Base-by-base conservation (phyloP, 208 protist species). In the Leishmania guyanensis region DNA sequence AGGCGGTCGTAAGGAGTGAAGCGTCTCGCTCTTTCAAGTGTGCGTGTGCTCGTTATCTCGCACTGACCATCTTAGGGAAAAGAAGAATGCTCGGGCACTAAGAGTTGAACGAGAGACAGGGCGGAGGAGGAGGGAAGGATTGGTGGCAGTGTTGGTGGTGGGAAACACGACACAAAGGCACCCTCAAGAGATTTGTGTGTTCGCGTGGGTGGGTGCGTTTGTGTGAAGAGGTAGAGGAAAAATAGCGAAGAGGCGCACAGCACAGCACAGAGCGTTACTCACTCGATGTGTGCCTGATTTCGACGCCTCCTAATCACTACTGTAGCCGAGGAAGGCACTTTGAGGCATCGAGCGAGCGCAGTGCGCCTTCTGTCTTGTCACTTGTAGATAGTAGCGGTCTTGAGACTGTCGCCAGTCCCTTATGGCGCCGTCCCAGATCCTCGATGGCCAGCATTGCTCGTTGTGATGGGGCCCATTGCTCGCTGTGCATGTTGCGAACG, bases 401-500 rank as follows among this genome's bases (percentile, higher is more conserved):
- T 54, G 68, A 36, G 20, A 60, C 69, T 1, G 29, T 33, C 75
- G 71, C 70, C n/a, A 90, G 81, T 33, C 20, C 33, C 36, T 53
- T 46, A 56, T 90, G 90, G 12, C 84, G 81, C 29, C 75, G 29
- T 33, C 77, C 75, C 6, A 93, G 75, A 16, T 82, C 75, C 53
- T 84, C 75, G 43, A 93, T 64, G 12, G 88, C 90, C 10, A 73
- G 64, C 22, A 60, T 60, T 16, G 84, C 88, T 20, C 85, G 84
- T 2, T 58, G 72, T 22, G 86, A 84, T 16, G 90, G 83, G 16
- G 72, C 65, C 92, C 92, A 96, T 71, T 90, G 80, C 62, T 94
- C 92, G 48, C 84, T 77, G 46, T 51, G 81, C 90, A 96, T 93
- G n/a, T 77, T 86, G n/a, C 74, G 84, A 56, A 89, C 86, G 26